These are phyloP conservation scores for Arabidopsis thaliana DNA, from an alignment of 345 rosid genomes.

Conservation along the genomic window DNA sequence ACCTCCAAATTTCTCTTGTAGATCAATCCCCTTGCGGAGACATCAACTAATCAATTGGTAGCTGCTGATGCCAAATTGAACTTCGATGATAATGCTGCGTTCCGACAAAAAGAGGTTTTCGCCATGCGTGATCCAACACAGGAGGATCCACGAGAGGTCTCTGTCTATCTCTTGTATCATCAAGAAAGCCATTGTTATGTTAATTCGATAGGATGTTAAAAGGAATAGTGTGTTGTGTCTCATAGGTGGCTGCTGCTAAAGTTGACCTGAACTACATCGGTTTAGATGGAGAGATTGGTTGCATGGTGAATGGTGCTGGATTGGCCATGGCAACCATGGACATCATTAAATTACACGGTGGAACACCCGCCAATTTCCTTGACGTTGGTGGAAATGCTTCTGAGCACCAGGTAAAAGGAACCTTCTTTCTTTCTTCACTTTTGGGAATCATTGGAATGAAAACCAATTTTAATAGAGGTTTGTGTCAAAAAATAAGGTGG, in stretches of 20 bases:
- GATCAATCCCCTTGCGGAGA: conserved; percentile 99
- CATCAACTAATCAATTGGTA: conserved; percentile 78
- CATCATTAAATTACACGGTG: conserved; percentile 96
- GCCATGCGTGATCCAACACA: conserved; percentile 91
- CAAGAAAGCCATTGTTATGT: neutral
- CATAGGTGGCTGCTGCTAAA: conserved; percentile 89
- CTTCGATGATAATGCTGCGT: conserved; percentile 98
- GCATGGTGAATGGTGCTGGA: conserved; percentile 99
- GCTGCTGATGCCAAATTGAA: conserved; percentile 99
- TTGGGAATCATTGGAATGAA: neutral
- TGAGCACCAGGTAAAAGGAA: conserved; percentile 71
- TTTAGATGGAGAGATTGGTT: conserved; percentile 98
- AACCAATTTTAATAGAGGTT: neutral
- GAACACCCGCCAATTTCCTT: conserved; percentile 98
- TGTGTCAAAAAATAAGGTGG: conserved; percentile 58
- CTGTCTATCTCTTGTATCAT: conserved; percentile 11
- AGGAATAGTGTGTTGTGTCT: conserved; percentile 29
- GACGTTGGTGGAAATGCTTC: conserved; percentile 99
- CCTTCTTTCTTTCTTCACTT: neutral
- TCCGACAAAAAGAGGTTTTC: conserved; percentile 82
- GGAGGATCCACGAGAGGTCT: conserved; percentile 98
- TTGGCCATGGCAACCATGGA: conserved; percentile 99
- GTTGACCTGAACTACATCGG: conserved; percentile 99
- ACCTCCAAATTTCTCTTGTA: conserved; percentile 41
- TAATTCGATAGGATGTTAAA: neutral